Evolutionary conservation across 352 stramenopile species (phyloP).

Genomic region (Globisporangium cystogenes): DNA sequence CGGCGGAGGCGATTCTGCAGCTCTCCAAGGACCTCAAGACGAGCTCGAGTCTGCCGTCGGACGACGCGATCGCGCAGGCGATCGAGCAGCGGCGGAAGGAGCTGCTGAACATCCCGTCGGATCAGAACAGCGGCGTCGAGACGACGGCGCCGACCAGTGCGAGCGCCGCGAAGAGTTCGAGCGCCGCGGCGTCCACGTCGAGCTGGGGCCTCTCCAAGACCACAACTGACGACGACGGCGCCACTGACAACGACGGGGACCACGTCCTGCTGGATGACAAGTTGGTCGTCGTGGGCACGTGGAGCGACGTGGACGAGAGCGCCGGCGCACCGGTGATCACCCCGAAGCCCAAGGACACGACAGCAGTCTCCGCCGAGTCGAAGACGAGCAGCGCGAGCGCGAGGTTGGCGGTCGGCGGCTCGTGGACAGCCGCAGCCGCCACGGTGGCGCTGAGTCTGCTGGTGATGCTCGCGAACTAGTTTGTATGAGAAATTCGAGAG

Average conservation of each 20-base stretch:
- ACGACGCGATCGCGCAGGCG: slow-evolving; percentile 6
- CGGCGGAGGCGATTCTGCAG: slow-evolving; percentile 14
- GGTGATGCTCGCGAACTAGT: background rate
- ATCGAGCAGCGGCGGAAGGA: slow-evolving; percentile 10
- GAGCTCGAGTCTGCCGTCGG: slow-evolving; percentile 6
- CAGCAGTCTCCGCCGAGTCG: background rate
- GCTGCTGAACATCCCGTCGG: slow-evolving; percentile 1
- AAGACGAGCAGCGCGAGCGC: background rate
- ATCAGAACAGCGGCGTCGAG: background rate
- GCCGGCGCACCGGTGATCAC: background rate
- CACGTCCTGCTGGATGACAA: slow-evolving; percentile 15
- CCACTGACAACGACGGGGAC: slow-evolving; percentile 1
- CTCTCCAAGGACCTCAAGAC: slow-evolving; percentile 6
- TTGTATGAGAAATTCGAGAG: background rate
- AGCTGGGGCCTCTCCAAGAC: background rate
- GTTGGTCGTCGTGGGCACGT: slow-evolving; percentile 12
- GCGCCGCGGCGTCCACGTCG: background rate
- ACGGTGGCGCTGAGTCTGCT: background rate
- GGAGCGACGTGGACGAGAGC: slow-evolving; percentile 3
- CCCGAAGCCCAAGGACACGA: background rate
- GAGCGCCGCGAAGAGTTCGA: background rate
- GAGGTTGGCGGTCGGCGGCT: background rate
- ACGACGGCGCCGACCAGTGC: background rate
- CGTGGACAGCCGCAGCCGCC: background rate
- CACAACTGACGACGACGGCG: background rate